Evolutionary conservation across 2,329 filamentous ascomycete genomes (phyloP), one percentile per base, ranked within the genome.

Genomic region (Aspergillus sclerotialis): DNA sequence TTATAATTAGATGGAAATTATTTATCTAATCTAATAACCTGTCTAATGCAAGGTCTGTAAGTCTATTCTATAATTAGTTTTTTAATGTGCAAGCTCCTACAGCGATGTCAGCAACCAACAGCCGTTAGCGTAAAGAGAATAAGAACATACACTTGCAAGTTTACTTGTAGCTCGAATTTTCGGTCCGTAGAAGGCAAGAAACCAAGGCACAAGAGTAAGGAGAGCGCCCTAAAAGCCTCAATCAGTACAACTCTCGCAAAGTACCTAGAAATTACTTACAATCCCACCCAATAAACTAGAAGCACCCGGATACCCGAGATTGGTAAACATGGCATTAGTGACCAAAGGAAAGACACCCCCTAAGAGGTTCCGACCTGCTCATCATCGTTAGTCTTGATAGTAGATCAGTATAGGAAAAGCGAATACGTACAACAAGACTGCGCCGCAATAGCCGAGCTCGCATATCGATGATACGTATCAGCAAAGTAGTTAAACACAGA

Each of bases 191-290:
- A 92, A 76, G 0, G 89, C 75, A 33, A 95, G 58, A 0, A 89
- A 78, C 84, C 87, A 95, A 0, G 89, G 90, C n/a, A 94, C 87
- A 2, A 84, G 56, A 0, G 84, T 89, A 42, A 95, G 58, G 2
- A 73, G 37, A 2, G 68, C 65, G 2, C 72, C 74, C 55, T 64
- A 16, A 14, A 34, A 18, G 3, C 17, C 10, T 3, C 12, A n/a
- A 11, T 52, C 33, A 48, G 44, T 19, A n/a, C 14, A 13, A n/a
- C 13, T 18, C 8, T 10, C 9, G 9, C n/a, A 23, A 3, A 13
- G 8, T 11, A 9, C 15, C n/a, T 19, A 14, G 1, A 7, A 15
- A 3, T n/a, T n/a, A n/a, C 60, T 61, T 8, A 77, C 81, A 40
- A 94, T 75, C 0, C 79, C 83, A 4, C 88, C 89, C 5, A 95